Base-by-base conservation (phyloP, 169 alveolate genomes). In the Plasmodium malariae region DNA sequence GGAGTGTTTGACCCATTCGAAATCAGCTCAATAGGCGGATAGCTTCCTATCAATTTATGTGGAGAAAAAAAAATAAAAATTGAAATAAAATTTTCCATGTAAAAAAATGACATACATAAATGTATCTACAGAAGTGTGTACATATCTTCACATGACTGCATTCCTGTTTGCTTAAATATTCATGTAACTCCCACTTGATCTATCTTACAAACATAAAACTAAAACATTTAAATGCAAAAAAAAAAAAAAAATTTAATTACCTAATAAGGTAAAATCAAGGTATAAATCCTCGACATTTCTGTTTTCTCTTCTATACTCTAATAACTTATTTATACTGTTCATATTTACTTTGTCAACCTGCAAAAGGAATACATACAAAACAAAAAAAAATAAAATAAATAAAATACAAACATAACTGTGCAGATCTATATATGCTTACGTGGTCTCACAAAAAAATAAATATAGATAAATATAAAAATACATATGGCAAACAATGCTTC, bases 21-120 rank as follows among this genome's bases (percentile, higher is more conserved):
- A 28, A 93, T 88, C 14, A 93, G 87, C 17, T 91, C 93, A 28
- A 89, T 54, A 2, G 93, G 93, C 7, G 91, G 73, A 34, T 88
- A 67, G 40, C 88, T 88, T 67, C 93, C 93, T 51, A 55, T 48
- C 30, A 72, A 43, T 51, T 26, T 37, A 40, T 71, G 14, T 7
- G 26, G 24, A 19, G n/a, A 24, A 51, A 37, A 21, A 3, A 72
- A 19, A 37, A 28, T 30, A 0, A 9, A n/a, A 65, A 11, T 0
- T 26, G 19, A n/a, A n/a, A n/a, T n/a, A n/a, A n/a, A n/a, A n/a
- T n/a, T n/a, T n/a, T n/a, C n/a, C n/a, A n/a, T 45, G n/a, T 73
- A 34, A 48, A 40, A 49, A 21, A 11, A 45, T 62, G 45, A 65
- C 28, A 40, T 57, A 76, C 36, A 76, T 43, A 70, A 49, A 32